phyloP scores from a whole-genome alignment of 2,329 filamentous ascomycete genomes.

The Tympanopsis confertula region DNA sequence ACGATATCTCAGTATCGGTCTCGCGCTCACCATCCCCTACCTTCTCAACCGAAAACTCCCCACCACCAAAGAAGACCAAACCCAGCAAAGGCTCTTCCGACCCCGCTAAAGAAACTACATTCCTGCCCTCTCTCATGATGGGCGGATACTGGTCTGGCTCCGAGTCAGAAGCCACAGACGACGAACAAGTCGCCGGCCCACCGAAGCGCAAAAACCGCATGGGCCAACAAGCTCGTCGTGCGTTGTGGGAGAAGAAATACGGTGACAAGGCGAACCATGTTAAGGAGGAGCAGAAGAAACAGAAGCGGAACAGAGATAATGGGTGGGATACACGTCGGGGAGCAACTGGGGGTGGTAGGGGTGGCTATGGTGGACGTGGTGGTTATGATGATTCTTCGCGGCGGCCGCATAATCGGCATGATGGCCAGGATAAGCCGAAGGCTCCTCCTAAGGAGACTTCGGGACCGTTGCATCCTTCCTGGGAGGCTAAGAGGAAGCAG shows the following conservation, averaged over 20 bases:
- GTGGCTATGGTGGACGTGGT: constrained; percentile 10
- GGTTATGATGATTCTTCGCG: constrained; percentile 8
- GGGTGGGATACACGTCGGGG: constrained; percentile 49
- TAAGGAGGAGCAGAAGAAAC: constrained; percentile 23
- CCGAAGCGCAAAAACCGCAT: constrained; percentile 38
- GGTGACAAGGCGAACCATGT: constrained; percentile 35
- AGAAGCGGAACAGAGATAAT: constrained; percentile 25
- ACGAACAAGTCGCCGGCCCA: constrained; percentile 28
- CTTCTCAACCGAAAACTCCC: background rate
- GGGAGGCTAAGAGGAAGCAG: constrained; percentile 48
- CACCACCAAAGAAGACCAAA: constrained; percentile 4
- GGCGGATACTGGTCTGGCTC: constrained; percentile 37
- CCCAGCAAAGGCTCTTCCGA: constrained; percentile 39
- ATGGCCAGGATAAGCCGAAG: constrained; percentile 2
- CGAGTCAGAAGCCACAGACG: constrained; percentile 29
- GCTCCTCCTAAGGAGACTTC: constrained; percentile 22
- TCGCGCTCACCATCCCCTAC: constrained; percentile 1
- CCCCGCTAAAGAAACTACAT: constrained; percentile 35
- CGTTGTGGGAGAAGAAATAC: constrained; percentile 40
- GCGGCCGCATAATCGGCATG: too few relatives aligned
- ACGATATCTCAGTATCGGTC: constrained; percentile 1
- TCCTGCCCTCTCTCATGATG: constrained; percentile 41
- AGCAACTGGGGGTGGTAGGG: constrained; percentile 24
- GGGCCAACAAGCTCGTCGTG: constrained; percentile 38
- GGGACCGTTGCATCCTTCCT: constrained; percentile 49